Conservation (phyloP, 176 grass and related monocot species). For the Juncus effusus region DNA sequence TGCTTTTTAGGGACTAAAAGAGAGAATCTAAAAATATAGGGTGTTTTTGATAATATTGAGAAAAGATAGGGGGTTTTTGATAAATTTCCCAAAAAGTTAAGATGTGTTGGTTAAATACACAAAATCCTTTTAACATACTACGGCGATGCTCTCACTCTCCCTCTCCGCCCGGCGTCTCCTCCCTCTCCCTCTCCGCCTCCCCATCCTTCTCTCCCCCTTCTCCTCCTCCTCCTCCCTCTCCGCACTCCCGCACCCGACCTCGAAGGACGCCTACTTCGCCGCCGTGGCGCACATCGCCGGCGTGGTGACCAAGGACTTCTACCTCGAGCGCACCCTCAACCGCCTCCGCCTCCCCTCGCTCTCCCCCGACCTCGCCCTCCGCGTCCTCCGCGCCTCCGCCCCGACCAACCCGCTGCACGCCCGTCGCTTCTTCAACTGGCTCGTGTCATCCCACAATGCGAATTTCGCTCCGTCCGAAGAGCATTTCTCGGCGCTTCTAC, state of each 20-base stretch:
- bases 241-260: slow-evolving; percentile 34
- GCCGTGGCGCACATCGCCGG: slow-evolving; percentile 72
- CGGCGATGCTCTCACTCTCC: no score
- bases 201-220: slow-evolving; percentile 19
- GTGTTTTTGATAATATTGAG: no score
- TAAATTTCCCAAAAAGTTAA: no score
- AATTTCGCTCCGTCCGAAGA: slow-evolving; percentile 55
- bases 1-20: no score
- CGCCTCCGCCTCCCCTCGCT: slow-evolving; percentile 82
- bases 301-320: slow-evolving; percentile 92
- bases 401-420: slow-evolving; percentile 61
- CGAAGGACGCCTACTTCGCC: slow-evolving; percentile 84
- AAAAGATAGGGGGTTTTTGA: no score
- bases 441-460: slow-evolving; percentile 39
- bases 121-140: no score
- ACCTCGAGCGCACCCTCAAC: slow-evolving; percentile 86
- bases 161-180: slow-evolving; percentile 17
- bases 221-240: slow-evolving; percentile 10
- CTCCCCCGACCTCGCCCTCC: slow-evolving; percentile 69
- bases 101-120: no score
- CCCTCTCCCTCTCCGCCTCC: slow-evolving; percentile 6
- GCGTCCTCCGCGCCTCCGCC: slow-evolving; percentile 59
- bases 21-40: no score
- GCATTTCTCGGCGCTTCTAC: slow-evolving; percentile 77
- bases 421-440: slow-evolving; percentile 80